Evolutionary conservation across 148 eudicot genomes (phyloP).

Genomic region (Fagopyrum tataricum): DNA sequence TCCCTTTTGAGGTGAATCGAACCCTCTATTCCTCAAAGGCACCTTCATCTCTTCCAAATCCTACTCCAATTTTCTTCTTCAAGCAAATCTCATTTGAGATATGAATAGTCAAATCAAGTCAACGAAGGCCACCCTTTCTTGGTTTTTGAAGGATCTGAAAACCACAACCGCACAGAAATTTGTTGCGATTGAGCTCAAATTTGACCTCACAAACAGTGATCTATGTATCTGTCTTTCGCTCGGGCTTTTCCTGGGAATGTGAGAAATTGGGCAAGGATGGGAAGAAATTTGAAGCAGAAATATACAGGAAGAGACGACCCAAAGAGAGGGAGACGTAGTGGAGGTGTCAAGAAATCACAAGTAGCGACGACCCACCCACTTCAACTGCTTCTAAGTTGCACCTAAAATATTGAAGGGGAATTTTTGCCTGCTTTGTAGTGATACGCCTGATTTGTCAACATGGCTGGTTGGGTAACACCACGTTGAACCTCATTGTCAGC

Average conservation of each 20-base stretch:
- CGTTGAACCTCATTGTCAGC: no score
- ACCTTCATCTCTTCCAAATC: slow-evolving; percentile 15
- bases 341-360: not conserved
- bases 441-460: no score
- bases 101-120: not conserved
- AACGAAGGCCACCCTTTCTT: not conserved
- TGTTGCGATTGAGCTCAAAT: not conserved
- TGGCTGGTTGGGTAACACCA: no score
- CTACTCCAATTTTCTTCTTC: not conserved
- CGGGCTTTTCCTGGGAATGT: not conserved
- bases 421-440: no score
- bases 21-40: slow-evolving; percentile 60
- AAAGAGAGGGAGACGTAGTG: slow-evolving; percentile 3
- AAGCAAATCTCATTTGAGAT: slow-evolving; percentile 2
- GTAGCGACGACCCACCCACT: not conserved
- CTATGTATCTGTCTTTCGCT: not conserved
- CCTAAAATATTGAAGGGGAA: not conserved
- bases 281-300: not conserved
- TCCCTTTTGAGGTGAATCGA: slow-evolving; percentile 38
- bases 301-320: not conserved
- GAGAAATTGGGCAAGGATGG: not conserved
- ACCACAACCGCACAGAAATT: not conserved
- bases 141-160: not conserved
- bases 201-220: not conserved
- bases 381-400: not conserved